phyloP scores from a whole-genome alignment of 2,329 filamentous ascomycete species.

The Metarhizium album region DNA sequence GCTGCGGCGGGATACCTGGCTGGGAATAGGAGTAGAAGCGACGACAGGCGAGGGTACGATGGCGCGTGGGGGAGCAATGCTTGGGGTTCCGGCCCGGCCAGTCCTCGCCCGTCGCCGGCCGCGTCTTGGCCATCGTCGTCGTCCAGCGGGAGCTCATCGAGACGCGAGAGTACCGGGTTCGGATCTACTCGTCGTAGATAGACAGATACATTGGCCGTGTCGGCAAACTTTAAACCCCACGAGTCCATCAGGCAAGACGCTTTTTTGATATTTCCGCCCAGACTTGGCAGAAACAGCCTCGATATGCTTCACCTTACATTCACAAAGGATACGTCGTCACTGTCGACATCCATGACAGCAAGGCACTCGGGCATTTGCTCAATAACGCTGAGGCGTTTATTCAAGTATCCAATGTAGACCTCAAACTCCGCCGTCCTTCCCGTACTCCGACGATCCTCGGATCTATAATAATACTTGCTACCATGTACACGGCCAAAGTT shows the following conservation, averaged over 20 bases:
- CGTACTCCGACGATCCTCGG: background rate
- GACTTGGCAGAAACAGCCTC: too few species aligned
- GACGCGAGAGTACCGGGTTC: slow-evolving; percentile 61
- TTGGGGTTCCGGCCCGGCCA: slow-evolving; percentile 11
- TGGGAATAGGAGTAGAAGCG: slow-evolving; percentile 34
- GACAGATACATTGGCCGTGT: slow-evolving; percentile 25
- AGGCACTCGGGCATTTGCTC: background rate
- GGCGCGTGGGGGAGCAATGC: slow-evolving; percentile 20
- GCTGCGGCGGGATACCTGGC: slow-evolving; percentile 59
- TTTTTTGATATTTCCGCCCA: background rate
- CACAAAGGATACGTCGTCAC: background rate
- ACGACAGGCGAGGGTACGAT: slow-evolving; percentile 14
- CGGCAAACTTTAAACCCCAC: background rate
- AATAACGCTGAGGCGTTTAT: background rate
- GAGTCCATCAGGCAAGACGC: background rate
- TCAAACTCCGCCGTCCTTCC: slow-evolving; percentile 9
- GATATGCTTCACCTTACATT: too few species aligned
- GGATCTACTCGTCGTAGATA: slow-evolving; percentile 55
- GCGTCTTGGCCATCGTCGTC: slow-evolving; percentile 24
- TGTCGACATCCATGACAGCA: background rate
- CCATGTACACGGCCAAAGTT: slow-evolving; percentile 13
- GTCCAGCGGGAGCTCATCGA: slow-evolving; percentile 26
- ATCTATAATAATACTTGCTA: slow-evolving; percentile 4
- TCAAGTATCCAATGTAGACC: slow-evolving; percentile 7
- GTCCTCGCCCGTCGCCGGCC: slow-evolving; percentile 15